Evolutionary conservation across 2,329 filamentous ascomycete genomes (phyloP), one percentile per base, ranked within the genome.

Genomic region (Diplocarpon rosae): DNA sequence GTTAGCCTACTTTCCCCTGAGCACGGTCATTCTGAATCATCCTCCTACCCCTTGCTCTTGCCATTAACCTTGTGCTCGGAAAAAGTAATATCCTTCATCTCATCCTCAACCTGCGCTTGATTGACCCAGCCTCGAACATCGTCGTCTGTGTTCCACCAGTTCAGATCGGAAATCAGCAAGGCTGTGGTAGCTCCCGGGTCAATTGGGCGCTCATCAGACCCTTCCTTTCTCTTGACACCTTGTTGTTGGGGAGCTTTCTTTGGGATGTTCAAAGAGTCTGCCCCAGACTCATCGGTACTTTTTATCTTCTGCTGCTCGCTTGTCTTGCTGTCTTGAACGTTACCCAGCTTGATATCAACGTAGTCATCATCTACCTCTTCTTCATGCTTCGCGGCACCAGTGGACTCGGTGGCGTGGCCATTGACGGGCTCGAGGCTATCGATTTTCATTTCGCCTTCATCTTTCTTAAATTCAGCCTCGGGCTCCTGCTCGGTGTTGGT

Each of bases 21-120:
- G 13, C 20, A 24, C 20, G 20, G 20, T 24, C 20, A 24, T 24
- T 24, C 7, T n/a, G 15, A 11, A 16, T 28, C 16, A 11, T 20
- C 32, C 8, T 15, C 65, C 79, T 72, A 94, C 89, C 92, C 90
- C 69, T 96, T 95, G 66, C 87, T 95, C 69, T 98, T 98, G 56
- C 92, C 92, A 56, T 98, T 98, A 38, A 96, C 89, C 63, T 98
- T 98, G 66, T 96, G 92, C 63, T 98, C 92, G 58, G 87, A 95
- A 63, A 96, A 98, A 0, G 89, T 95, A 41, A 98, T 78, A 49
- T 96, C 92, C 58, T 85, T 88, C 14, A 96, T 68, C 58, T 95
- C 86, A 37, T 81, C 75, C 63, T 96, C 92, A 55, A 79, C 85
- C 2, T 75, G 76, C n/a, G 83, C 85, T 52, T 85, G 75, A 53